These are phyloP conservation scores for Sporothrix phasma DNA, from an alignment of 2,329 filamentous ascomycete genomes.

Conservation along the genomic window DNA sequence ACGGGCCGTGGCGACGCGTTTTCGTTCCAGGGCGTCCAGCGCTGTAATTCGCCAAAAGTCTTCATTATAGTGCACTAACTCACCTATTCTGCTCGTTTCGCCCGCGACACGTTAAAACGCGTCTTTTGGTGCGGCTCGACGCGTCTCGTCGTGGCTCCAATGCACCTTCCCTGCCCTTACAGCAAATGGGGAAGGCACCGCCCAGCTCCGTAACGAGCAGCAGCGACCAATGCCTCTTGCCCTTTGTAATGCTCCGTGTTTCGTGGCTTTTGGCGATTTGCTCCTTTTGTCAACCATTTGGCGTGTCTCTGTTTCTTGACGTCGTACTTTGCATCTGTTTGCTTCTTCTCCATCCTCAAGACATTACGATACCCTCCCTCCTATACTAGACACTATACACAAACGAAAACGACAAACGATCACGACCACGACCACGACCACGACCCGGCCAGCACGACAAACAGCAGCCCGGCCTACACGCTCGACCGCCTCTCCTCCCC, in stretches of 20 bases:
- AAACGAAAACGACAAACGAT: background rate
- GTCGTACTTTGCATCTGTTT: background rate
- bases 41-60: background rate
- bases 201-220: background rate
- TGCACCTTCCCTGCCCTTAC: background rate
- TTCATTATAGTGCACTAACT: background rate
- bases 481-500: background rate
- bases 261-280: background rate
- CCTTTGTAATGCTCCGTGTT: background rate
- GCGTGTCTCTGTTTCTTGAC: background rate
- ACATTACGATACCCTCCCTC: slow-evolving; percentile 11
- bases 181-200: slow-evolving; percentile 13
- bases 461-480: background rate
- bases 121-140: slow-evolving; percentile 10
- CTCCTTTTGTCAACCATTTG: background rate
- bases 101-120: slow-evolving; percentile 15
- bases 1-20: slow-evolving; percentile 6
- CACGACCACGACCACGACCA: slow-evolving; percentile 1
- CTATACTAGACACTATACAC: background rate
- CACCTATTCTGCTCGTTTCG: background rate
- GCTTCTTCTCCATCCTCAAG: background rate
- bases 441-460: background rate
- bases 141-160: slow-evolving; percentile 11
- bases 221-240: background rate
- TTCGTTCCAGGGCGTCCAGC: background rate